Percentiles rank a stretch among this genome's conserved stretches.
Conservation (phyloP, 2,329 filamentous ascomycete species). For the Cephalotrichum gorgonifer region DNA sequence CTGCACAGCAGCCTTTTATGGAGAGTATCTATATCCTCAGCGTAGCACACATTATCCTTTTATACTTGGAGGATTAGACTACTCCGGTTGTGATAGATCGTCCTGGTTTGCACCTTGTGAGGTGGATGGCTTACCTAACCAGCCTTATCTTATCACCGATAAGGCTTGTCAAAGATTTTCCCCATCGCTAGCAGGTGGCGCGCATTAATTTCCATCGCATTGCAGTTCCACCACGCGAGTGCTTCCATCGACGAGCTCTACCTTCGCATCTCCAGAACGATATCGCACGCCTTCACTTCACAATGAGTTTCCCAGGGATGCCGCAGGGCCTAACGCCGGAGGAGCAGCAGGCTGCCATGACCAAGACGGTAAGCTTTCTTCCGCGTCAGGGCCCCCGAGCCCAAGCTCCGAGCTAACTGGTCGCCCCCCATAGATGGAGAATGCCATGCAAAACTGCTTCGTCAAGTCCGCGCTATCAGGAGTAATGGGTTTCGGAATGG, state of each 20-base stretch:
- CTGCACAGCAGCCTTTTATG: no score
- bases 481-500: slow-evolving; percentile 87
- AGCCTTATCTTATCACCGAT: slow-evolving; percentile 3
- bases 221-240: no score
- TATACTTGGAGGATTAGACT: no score
- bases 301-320: slow-evolving; percentile 3
- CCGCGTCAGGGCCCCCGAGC: neutral
- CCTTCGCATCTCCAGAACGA: neutral
- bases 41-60: no score
- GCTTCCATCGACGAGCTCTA: neutral
- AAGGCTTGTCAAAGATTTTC: neutral
- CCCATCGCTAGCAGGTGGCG: neutral
- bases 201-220: neutral
- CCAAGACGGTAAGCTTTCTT: slow-evolving; percentile 7
- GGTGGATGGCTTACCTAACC: no score
- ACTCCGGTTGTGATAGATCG: no score
- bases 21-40: no score
- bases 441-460: slow-evolving; percentile 83
- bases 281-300: slow-evolving; percentile 1
- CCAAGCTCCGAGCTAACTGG: neutral
- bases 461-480: slow-evolving; percentile 84
- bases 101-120: no score
- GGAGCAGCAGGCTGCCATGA: slow-evolving; percentile 11
- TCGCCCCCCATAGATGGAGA: slow-evolving; percentile 56
- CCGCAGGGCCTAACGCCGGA: neutral